Conservation (phyloP, 2,329 filamentous ascomycete species). For the Malbranchea cinnamomea region DNA sequence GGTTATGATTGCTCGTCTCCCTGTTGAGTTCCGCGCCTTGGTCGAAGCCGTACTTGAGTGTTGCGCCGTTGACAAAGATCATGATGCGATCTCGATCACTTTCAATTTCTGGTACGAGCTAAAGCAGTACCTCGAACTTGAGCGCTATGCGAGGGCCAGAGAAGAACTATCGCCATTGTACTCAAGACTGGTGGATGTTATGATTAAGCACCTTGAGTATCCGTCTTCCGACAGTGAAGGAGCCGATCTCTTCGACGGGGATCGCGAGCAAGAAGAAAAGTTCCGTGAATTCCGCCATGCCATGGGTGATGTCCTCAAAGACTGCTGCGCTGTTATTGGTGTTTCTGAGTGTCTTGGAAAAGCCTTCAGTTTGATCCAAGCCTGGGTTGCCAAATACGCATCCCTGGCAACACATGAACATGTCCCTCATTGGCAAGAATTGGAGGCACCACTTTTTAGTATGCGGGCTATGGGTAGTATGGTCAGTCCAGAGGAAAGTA, state of each 20-base stretch:
- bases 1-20: conserved; percentile 73
- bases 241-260: conserved; percentile 81
- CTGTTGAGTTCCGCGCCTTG: conserved; percentile 63
- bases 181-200: conserved; percentile 78
- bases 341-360: conserved; percentile 83
- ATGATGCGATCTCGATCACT: conserved; percentile 82
- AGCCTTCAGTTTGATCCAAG: conserved; percentile 68
- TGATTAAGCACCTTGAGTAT: conserved; percentile 81
- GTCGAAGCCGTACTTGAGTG: conserved; percentile 91
- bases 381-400: conserved; percentile 76
- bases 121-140: conserved; percentile 86
- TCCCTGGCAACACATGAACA: conserved; percentile 55
- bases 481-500: conserved; percentile 77
- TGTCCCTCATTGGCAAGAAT: conserved; percentile 89
- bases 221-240: conserved; percentile 64
- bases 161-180: conserved; percentile 67
- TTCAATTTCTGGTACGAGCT: conserved; percentile 98
- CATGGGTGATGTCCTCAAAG: conserved; percentile 96
- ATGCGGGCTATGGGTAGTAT: conserved; percentile 94
- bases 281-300: conserved; percentile 92
- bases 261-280: conserved; percentile 89
- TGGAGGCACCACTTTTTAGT: conserved; percentile 88
- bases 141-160: conserved; percentile 73
- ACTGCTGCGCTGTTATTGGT: conserved; percentile 91
- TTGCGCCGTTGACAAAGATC: conserved; percentile 69